phyloP scores from a whole-genome alignment of 345 rosid species.

The Eucalyptus brandiana region DNA sequence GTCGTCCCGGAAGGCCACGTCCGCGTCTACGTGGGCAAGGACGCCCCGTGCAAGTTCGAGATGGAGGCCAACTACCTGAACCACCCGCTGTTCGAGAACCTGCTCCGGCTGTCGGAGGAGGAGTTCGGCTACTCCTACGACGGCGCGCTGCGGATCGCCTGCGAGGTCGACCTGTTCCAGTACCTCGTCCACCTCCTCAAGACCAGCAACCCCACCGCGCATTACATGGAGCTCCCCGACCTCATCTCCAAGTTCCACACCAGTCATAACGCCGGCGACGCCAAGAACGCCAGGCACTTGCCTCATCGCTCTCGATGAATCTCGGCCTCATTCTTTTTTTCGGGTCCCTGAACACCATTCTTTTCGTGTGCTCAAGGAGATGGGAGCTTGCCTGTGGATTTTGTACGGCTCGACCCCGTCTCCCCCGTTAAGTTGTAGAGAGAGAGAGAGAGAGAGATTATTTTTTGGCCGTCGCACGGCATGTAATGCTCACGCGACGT shows the following conservation, averaged over 20 bases:
- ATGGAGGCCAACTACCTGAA: conserved; percentile 35
- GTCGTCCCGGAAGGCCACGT: conserved; percentile 20
- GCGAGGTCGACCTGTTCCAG: conserved; percentile 30
- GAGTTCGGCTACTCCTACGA: conserved; percentile 39
- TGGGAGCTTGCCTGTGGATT: not conserved
- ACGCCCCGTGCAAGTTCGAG: conserved; percentile 18
- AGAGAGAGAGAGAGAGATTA: not conserved
- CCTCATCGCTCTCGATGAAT: not conserved
- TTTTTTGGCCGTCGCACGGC: not conserved
- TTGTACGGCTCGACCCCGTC: not conserved
- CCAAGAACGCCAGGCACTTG: not conserved
- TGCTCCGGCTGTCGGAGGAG: conserved; percentile 23
- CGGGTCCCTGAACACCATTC: not conserved
- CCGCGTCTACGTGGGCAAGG: conserved; percentile 26
- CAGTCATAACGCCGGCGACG: not conserved
- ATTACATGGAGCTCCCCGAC: conserved; percentile 21
- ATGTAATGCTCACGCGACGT: not conserved
- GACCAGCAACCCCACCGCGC: conserved; percentile 15
- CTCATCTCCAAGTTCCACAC: conserved; percentile 4
- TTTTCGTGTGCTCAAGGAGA: not conserved
- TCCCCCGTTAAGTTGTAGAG: not conserved
- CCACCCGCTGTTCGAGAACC: conserved; percentile 39
- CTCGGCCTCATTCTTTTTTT: not conserved
- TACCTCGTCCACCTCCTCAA: conserved; percentile 32
- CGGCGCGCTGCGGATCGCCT: conserved; percentile 39